Base-by-base conservation (phyloP, 2,329 filamentous ascomycete genomes). In the Leptodontidium sp. region DNA sequence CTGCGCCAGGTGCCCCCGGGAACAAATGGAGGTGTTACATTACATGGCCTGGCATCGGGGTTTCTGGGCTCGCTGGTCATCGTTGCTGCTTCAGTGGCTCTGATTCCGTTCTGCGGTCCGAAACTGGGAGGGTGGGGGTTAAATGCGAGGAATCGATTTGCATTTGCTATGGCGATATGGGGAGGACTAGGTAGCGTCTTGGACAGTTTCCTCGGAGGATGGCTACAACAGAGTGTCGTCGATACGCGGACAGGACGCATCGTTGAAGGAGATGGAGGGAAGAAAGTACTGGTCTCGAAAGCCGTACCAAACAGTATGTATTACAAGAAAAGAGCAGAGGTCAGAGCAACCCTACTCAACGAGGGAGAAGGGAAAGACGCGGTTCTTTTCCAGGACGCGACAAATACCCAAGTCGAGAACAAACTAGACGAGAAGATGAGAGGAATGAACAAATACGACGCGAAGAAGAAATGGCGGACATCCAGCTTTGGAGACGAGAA, bases 1-100 rank as follows among this genome's bases (percentile, higher is more conserved):
- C 85, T 96, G 76, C 90, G 92, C 68, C 86, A 88, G 72, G 96
- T 98, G 0, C 94, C 96, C 0, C 91, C 88, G 1, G 96, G 96
- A 61, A 98, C 96, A 52, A 99, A 99, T 78, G 96, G 96, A 40
- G 96, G 95, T 17, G 93, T 99, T 9, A 97, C 93, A 0, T 74
- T 89, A 0, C 83, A 88, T 57, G 96, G 96, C 0, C 82, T 97
- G 0, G 81, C 84, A 0, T 93, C 93, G 1, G 94, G 94, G 0
- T 79, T 92, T 24, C 78, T 92, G 0, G 94, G 94, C 2, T 90
- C 93, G 11, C 86, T 91, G 49, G 81, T 86, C 67, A 89, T 94
- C 6, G 84, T 91, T 29, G 88, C 89, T 0, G 75, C 86, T 0
- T 87, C 93, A 2, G 84, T 90, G 57, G 71, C 91, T 9, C 85